Evolutionary conservation across 176 grass and related monocot species (phyloP).

Genomic region (Raddia distichophylla): DNA sequence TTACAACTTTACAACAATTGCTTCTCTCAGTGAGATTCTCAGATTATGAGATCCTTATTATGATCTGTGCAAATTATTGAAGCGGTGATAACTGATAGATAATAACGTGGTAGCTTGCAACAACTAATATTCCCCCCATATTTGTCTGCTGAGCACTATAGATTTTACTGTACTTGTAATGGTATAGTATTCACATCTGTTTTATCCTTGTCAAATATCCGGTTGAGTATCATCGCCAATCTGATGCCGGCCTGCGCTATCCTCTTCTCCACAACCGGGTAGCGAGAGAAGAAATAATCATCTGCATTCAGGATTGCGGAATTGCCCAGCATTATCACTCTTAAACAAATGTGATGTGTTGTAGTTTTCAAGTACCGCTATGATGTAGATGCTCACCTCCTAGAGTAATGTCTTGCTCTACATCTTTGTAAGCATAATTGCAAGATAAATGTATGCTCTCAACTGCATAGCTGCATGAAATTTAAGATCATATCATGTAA

Average conservation of each 20-base stretch:
- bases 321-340: not conserved
- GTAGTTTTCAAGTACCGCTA: not conserved
- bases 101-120: not conserved
- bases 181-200: conserved; percentile 28
- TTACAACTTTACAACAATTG: conserved; percentile 5
- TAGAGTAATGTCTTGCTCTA: conserved; percentile 68
- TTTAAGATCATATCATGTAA: conserved; percentile 6
- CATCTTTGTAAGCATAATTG: conserved; percentile 91
- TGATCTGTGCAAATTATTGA: not conserved
- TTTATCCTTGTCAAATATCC: conserved; percentile 68
- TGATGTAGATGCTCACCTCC: conserved; percentile 49
- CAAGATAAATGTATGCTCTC: conserved; percentile 84
- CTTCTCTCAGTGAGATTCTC: not conserved
- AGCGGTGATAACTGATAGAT: not conserved
- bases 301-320: conserved; percentile 52
- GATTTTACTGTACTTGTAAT: conserved; percentile 42
- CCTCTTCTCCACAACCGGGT: conserved; percentile 82
- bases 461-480: conserved; percentile 61
- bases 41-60: not conserved
- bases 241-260: conserved; percentile 84
- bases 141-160: conserved; percentile 14
- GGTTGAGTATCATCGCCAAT: conserved; percentile 75
- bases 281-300: conserved; percentile 88
- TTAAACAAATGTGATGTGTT: not conserved
- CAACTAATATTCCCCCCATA: not conserved